These are phyloP conservation scores for Calonectria fujianensis DNA, from an alignment of 2,329 filamentous ascomycete species.

Conservation along the genomic window DNA sequence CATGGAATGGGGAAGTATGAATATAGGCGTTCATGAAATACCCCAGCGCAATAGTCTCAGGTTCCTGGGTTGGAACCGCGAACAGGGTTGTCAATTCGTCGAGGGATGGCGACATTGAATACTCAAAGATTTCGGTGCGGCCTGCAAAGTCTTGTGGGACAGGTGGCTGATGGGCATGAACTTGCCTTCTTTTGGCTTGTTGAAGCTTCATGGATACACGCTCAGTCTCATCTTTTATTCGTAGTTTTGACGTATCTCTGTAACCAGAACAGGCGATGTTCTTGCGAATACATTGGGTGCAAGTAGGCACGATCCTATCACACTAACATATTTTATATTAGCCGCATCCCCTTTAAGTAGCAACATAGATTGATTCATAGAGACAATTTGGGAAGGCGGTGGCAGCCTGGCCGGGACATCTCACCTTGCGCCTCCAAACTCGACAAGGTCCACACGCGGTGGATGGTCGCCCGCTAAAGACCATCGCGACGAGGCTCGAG, in stretches of 20 bases:
- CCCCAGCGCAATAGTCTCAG: constrained; percentile 42
- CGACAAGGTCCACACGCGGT: constrained; percentile 56
- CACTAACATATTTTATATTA: constrained; percentile 44
- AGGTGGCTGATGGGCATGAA: neutral
- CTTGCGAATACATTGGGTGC: constrained; percentile 56
- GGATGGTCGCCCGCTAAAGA: constrained; percentile 56
- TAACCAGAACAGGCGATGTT: constrained; percentile 52
- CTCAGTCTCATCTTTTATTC: constrained; percentile 54
- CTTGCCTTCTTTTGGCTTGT: constrained; percentile 22
- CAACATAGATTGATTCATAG: neutral
- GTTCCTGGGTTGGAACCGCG: constrained; percentile 5
- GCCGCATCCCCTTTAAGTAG: neutral
- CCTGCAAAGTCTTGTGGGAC: neutral
- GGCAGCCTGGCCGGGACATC: constrained; percentile 20
- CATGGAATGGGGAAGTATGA: constrained; percentile 50
- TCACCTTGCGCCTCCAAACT: constrained; percentile 51
- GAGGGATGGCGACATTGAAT: neutral
- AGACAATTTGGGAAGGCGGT: neutral
- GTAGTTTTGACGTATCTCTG: constrained; percentile 50
- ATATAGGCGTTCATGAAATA: constrained; percentile 55
- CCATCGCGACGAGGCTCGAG: constrained; percentile 40
- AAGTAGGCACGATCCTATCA: constrained; percentile 51
- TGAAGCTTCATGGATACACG: constrained; percentile 47
- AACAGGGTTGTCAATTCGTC: neutral
- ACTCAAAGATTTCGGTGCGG: neutral